Evolutionary conservation across 2,329 filamentous ascomycete species (phyloP).

Genomic region (Diaporthe sp.): DNA sequence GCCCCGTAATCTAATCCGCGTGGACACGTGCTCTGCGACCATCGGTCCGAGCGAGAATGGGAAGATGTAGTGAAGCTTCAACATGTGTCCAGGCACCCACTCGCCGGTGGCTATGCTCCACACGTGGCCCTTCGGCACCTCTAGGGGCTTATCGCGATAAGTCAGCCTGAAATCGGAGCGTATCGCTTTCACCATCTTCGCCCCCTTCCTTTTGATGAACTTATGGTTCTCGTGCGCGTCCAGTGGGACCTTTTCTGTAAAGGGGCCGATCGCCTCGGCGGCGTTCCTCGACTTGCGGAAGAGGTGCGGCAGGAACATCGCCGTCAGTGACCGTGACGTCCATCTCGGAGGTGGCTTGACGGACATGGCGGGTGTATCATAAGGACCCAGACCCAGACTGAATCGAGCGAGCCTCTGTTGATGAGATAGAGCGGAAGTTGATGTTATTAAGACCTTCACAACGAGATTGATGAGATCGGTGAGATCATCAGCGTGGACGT

Average conservation of each 20-base stretch:
- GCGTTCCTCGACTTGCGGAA: neutral
- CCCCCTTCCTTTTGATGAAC: neutral
- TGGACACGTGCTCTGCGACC: neutral
- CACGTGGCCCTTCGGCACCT: fast-evolving
- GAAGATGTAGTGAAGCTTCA: neutral
- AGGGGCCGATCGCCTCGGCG: neutral
- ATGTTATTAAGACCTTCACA: neutral
- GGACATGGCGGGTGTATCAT: neutral
- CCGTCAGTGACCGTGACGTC: conserved; percentile 46
- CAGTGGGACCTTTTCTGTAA: conserved; percentile 10
- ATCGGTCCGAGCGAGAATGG: neutral
- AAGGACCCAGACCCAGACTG: too few species aligned
- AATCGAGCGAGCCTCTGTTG: neutral
- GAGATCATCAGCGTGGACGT: neutral
- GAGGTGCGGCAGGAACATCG: conserved; percentile 9
- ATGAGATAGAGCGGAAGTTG: neutral
- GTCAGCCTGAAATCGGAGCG: neutral
- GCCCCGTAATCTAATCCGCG: neutral
- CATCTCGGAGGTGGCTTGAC: conserved; percentile 34
- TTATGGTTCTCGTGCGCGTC: neutral
- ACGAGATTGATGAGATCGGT: neutral
- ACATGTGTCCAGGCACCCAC: neutral
- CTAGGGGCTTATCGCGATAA: neutral
- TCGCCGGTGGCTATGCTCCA: conserved; percentile 30
- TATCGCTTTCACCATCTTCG: neutral